Evolutionary conservation across 225 moss, liverwort and hornwort species (phyloP).

Genomic region (Bryum argenteum): DNA sequence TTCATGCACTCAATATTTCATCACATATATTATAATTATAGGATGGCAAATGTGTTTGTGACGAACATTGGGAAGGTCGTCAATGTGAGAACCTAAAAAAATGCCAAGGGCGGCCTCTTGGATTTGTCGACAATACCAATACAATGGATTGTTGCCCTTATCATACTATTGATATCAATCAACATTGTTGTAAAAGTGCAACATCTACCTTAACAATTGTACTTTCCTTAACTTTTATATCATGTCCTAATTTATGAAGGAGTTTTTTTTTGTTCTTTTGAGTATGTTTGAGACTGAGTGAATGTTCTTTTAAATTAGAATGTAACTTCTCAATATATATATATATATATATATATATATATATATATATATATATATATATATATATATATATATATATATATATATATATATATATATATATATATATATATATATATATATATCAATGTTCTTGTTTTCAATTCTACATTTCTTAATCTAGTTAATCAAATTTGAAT

Average conservation of each 20-base stretch:
- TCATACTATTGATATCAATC: slow-evolving; percentile 52
- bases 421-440: too few species aligned
- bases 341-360: too few species aligned
- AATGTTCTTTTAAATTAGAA: too few species aligned
- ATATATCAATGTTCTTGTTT: too few species aligned
- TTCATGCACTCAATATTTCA: accelerated
- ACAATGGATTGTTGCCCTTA: slow-evolving; percentile 72
- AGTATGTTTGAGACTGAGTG: too few species aligned
- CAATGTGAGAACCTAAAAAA: slow-evolving; percentile 62
- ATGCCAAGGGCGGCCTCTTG: slow-evolving; percentile 64
- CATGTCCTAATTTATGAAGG: too few species aligned
- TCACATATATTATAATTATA: slow-evolving; percentile 13
- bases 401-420: too few species aligned
- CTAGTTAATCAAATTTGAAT: background rate
- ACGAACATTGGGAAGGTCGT: slow-evolving; percentile 64
- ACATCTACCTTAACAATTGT: slow-evolving; percentile 59
- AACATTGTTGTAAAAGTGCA: slow-evolving; percentile 57
- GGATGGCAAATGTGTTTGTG: slow-evolving; percentile 65
- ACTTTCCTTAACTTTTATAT: background rate
- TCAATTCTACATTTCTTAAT: too few species aligned
- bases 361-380: too few species aligned
- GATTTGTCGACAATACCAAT: slow-evolving; percentile 37
- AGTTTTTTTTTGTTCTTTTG: too few species aligned
- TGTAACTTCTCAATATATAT: too few species aligned
- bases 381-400: too few species aligned